A percentile compares a stretch with the other conserved stretches of the same genome.
Conservation (phyloP, 306 rosid species). For the Elaeagnus macrophylla region DNA sequence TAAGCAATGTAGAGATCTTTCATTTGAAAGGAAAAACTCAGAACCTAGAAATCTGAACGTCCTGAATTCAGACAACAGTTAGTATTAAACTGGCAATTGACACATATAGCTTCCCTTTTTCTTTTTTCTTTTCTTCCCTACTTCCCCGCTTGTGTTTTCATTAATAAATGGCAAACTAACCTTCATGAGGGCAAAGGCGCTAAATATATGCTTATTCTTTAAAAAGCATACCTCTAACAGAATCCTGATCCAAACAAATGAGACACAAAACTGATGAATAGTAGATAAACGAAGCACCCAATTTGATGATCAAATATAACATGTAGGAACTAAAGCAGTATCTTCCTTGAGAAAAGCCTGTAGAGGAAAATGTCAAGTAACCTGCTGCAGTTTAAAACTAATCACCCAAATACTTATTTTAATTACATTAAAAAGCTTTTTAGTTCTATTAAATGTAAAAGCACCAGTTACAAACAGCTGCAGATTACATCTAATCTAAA, state of each 20-base stretch:
- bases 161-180: conserved; percentile 70
- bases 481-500: no score
- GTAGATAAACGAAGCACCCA: conserved; percentile 91
- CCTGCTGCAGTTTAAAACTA: conserved; percentile 78
- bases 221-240: conserved; percentile 95
- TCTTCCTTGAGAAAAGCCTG: conserved; percentile 98
- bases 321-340: conserved; percentile 90
- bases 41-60: conserved; percentile 18
- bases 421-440: conserved; percentile 17
- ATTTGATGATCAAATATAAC: conserved; percentile 94
- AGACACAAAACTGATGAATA: conserved; percentile 93
- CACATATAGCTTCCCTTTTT: conserved; percentile 16
- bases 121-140: conserved; percentile 7
- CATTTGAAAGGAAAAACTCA: conserved; percentile 15
- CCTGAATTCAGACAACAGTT: conserved; percentile 21
- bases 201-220: conserved; percentile 74
- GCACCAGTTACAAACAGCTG: conserved; percentile 15
- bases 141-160: conserved; percentile 22
- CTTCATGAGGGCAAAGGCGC: conserved; percentile 66
- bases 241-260: conserved; percentile 98
- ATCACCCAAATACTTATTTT: conserved; percentile 38
- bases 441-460: conserved; percentile 21
- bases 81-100: conserved; percentile 18
- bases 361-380: conserved; percentile 87
- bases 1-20: conserved; percentile 33